phyloP scores from a whole-genome alignment of 768 basidiomycete species.

The Hygrophoropsis aurantiaca region DNA sequence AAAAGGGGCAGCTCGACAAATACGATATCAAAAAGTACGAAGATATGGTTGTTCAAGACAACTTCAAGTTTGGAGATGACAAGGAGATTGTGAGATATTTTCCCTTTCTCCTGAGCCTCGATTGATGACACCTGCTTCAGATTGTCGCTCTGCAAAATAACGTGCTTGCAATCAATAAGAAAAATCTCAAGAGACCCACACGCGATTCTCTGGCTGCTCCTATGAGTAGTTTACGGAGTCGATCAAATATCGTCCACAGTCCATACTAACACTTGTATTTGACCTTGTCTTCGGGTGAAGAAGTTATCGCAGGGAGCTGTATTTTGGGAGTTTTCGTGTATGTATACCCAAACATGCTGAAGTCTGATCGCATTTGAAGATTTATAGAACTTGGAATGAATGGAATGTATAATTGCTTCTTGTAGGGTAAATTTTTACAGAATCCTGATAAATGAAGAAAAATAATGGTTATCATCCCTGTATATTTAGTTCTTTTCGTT shows the following conservation, averaged over 20 bases:
- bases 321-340: conserved; percentile 1
- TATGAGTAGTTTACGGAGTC: conserved; percentile 39
- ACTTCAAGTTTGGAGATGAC: conserved; percentile 97
- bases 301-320: background rate
- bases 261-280: conserved; percentile 45
- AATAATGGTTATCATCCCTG: conserved; percentile 8
- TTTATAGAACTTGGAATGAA: background rate
- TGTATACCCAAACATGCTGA: conserved; percentile 17
- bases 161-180: conserved; percentile 93
- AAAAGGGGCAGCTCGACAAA: conserved; percentile 85
- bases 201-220: conserved; percentile 66
- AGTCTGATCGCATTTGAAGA: conserved; percentile 12
- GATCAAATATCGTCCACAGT: conserved; percentile 67
- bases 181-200: conserved; percentile 80
- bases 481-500: conserved; percentile 12
- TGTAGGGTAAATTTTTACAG: conserved; percentile 4
- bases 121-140: conserved; percentile 39
- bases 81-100: conserved; percentile 80
- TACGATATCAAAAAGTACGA: conserved; percentile 98
- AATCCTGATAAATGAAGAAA: conserved; percentile 18
- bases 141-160: conserved; percentile 95
- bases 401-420: conserved; percentile 1
- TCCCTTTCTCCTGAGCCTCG: background rate
- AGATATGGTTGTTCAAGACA: conserved; percentile 93
- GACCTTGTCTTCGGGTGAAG: conserved; percentile 5